Evolutionary conservation across 306 rosid genomes (phyloP).

Genomic region (Crataegus laevigata): DNA sequence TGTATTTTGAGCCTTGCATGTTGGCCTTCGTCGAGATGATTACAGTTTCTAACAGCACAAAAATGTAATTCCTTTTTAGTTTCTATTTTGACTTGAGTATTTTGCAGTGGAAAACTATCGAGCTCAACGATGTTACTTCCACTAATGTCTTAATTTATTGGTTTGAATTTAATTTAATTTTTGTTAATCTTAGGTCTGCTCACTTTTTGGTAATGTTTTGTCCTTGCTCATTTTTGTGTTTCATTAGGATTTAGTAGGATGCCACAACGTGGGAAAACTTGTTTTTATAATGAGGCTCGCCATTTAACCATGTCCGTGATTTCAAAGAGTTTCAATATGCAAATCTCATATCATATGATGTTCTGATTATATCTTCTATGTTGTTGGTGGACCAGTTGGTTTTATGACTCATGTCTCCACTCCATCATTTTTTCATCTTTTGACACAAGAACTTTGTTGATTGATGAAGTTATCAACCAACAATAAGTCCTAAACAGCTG

Average conservation of each 20-base stretch:
- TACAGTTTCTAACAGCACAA: neutral
- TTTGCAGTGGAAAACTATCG: slow-evolving; percentile 85
- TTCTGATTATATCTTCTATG: neutral
- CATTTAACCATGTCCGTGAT: neutral
- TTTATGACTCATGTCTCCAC: neutral
- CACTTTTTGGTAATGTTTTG: neutral
- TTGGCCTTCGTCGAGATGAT: neutral
- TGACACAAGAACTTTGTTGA: neutral
- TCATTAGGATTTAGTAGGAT: neutral
- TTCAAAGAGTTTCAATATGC: neutral
- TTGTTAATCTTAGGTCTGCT: neutral
- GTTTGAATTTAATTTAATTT: neutral
- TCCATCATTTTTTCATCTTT: neutral
- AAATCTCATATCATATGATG: neutral
- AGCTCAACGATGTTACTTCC: slow-evolving; percentile 86
- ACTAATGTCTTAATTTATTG: slow-evolving; percentile 2
- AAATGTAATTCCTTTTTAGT: neutral
- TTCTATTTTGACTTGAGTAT: slow-evolving; percentile 1
- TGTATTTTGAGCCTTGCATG: neutral
- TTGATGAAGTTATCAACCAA: neutral
- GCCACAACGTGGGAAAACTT: neutral
- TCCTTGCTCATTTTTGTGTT: neutral
- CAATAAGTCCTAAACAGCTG: neutral
- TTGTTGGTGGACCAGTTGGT: neutral
- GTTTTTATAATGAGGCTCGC: neutral